Percentiles rank a stretch among this genome's conserved stretches.
phyloP scores from a whole-genome alignment of 164 flowering plant species.

The Echeveria elegans region DNA sequence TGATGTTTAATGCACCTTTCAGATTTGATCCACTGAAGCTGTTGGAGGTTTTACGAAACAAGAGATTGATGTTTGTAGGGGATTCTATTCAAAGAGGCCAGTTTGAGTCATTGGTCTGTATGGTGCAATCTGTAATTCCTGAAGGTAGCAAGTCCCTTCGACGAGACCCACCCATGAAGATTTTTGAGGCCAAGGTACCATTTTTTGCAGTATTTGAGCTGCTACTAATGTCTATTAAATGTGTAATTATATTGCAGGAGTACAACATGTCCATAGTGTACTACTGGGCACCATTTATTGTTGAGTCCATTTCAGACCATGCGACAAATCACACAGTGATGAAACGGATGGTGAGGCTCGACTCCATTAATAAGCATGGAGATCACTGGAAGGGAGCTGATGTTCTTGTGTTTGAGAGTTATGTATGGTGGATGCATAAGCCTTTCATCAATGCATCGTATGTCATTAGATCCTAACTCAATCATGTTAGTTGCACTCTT shows the following conservation, averaged over 20 bases:
- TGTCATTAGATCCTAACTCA: constrained; percentile 13
- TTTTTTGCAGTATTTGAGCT: not conserved
- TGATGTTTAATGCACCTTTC: not conserved
- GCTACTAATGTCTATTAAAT: not conserved
- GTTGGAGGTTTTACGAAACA: constrained; percentile 52
- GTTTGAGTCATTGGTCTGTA: constrained; percentile 72
- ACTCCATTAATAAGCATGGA: constrained; percentile 68
- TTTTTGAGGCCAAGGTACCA: constrained; percentile 64
- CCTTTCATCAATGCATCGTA: constrained; percentile 81
- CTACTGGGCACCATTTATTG: constrained; percentile 91
- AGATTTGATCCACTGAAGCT: constrained; percentile 66
- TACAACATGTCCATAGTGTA: constrained; percentile 66
- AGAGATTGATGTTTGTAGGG: constrained; percentile 71
- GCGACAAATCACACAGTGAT: constrained; percentile 72
- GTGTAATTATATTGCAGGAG: constrained; percentile 33
- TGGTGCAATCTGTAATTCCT: constrained; percentile 62
- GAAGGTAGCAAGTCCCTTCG: constrained; percentile 49
- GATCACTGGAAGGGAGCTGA: constrained; percentile 71
- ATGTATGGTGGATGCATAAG: constrained; percentile 94
- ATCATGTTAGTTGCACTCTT: no score
- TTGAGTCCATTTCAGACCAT: constrained; percentile 91
- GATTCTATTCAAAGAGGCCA: constrained; percentile 76
- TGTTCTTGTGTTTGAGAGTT: constrained; percentile 74
- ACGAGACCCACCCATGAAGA: constrained; percentile 68
- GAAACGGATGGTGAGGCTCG: constrained; percentile 66